Evolutionary conservation across 2,329 filamentous ascomycete genomes (phyloP).

Genomic region (Fusarium paranaense): DNA sequence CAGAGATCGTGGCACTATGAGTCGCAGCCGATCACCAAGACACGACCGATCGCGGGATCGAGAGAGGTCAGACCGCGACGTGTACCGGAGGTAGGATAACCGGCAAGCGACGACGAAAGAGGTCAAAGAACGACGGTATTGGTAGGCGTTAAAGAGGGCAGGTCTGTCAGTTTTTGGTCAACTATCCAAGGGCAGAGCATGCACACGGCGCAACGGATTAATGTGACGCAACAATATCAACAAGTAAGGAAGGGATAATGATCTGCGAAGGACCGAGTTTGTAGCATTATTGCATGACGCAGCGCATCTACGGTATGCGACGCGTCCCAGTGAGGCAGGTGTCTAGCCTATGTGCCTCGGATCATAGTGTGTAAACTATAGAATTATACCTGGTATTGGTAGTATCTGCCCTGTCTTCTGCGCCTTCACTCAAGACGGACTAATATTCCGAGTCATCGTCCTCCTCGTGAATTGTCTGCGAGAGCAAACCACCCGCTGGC

Average conservation of each 20-base stretch:
- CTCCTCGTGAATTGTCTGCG: conserved; percentile 79
- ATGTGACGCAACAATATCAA: conserved; percentile 14
- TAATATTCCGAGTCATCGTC: conserved; percentile 67
- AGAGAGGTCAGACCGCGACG: conserved; percentile 61
- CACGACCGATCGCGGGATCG: conserved; percentile 54
- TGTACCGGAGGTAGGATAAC: conserved; percentile 60
- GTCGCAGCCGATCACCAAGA: conserved; percentile 55
- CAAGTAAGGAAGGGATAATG: not conserved
- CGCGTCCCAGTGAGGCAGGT: not conserved
- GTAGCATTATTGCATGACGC: conserved; percentile 27
- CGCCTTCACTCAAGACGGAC: not conserved
- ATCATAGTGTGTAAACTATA: conserved; percentile 18
- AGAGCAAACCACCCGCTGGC: conserved; percentile 63
- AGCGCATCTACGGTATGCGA: conserved; percentile 2
- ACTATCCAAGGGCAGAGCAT: conserved; percentile 21
- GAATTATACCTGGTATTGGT: conserved; percentile 11
- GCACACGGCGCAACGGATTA: conserved; percentile 34
- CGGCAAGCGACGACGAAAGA: not conserved
- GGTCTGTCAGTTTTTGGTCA: conserved; percentile 10
- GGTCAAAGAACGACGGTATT: not conserved
- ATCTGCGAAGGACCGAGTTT: conserved; percentile 16
- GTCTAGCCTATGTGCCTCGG: conserved; percentile 3
- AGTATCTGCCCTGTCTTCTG: not conserved
- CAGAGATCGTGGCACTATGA: conserved; percentile 55
- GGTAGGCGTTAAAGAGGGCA: conserved; percentile 35